Evolutionary conservation across 768 basidiomycete species (phyloP).

Genomic region (Pholiota microspora): DNA sequence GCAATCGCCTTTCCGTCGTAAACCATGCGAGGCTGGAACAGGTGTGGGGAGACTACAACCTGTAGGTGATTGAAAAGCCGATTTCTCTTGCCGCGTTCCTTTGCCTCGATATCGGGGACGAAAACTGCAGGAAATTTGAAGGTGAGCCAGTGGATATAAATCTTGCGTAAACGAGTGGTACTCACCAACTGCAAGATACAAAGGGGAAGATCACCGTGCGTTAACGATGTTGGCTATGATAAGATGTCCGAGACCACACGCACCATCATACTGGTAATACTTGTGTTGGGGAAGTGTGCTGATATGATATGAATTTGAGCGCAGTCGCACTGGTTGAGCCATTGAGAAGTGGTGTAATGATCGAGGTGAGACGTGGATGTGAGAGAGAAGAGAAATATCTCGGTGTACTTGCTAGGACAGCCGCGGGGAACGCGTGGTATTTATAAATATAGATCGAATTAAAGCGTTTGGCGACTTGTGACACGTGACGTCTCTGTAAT

Average conservation of each 20-base stretch:
- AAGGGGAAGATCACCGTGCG: not conserved
- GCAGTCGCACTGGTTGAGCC: no score
- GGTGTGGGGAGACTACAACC: slow-evolving; percentile 25
- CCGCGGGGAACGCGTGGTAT: no score
- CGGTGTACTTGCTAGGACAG: no score
- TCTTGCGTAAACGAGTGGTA: not conserved
- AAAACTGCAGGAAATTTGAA: slow-evolving; percentile 8
- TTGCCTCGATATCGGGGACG: not conserved
- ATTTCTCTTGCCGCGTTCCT: slow-evolving; percentile 3
- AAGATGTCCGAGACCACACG: not conserved
- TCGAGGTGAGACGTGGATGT: no score
- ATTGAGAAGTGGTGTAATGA: no score
- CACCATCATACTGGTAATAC: no score
- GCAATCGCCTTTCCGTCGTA: slow-evolving; percentile 46
- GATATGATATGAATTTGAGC: no score
- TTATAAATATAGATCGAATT: no score
- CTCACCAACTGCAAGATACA: slow-evolving; percentile 22
- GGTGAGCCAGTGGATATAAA: not conserved
- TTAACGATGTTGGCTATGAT: not conserved
- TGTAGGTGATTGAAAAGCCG: slow-evolving; percentile 39
- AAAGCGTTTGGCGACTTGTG: no score
- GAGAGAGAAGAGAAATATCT: no score
- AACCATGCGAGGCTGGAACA: slow-evolving; percentile 41
- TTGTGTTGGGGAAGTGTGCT: no score
- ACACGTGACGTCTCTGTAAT: no score